Evolutionary conservation across 257 asterid genomes (phyloP).

Genomic region (Nicotiana sylvestris): DNA sequence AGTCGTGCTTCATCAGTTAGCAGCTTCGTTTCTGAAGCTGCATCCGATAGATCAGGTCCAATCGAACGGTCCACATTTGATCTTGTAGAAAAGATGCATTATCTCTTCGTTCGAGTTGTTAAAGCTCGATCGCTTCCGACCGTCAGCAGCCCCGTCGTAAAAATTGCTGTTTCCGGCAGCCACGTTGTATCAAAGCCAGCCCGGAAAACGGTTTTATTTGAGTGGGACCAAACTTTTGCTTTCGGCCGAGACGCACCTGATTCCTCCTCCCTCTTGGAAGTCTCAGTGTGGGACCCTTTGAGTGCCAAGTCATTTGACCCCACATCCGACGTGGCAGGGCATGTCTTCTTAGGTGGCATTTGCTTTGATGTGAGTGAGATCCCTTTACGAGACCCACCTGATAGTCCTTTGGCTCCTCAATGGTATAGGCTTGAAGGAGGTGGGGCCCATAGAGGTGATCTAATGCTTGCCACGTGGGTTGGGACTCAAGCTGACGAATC

Average conservation of each 20-base stretch:
- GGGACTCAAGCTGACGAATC: constrained; percentile 95
- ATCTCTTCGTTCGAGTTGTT: constrained; percentile 69
- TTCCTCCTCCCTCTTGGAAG: constrained; percentile 61
- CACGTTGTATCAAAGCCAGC: constrained; percentile 71
- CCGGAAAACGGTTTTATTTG: constrained; percentile 49
- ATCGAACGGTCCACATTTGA: constrained; percentile 77
- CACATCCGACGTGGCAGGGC: constrained; percentile 38
- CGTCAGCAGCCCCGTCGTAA: constrained; percentile 61
- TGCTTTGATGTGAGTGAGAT: constrained; percentile 87
- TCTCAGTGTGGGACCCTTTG: constrained; percentile 73
- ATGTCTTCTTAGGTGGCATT: constrained; percentile 73
- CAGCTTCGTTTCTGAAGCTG: constrained; percentile 60
- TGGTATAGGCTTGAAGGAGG: constrained; percentile 95
- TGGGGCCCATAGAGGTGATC: constrained; percentile 77
- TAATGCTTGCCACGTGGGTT: constrained; percentile 91
- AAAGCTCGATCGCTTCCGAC: constrained; percentile 78
- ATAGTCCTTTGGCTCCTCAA: constrained; percentile 83
- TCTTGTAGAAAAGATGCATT: constrained; percentile 84
- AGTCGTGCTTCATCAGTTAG: constrained; percentile 70
- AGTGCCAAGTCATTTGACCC: constrained; percentile 16
- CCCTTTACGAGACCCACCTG: constrained; percentile 86
- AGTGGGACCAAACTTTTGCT: constrained; percentile 88
- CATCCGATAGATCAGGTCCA: constrained; percentile 39
- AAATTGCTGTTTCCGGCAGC: constrained; percentile 59
- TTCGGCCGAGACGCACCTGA: constrained; percentile 59